Base-by-base conservation (phyloP, 1,139 yeast genomes). In the Nakaseomyces sp. region DNA sequence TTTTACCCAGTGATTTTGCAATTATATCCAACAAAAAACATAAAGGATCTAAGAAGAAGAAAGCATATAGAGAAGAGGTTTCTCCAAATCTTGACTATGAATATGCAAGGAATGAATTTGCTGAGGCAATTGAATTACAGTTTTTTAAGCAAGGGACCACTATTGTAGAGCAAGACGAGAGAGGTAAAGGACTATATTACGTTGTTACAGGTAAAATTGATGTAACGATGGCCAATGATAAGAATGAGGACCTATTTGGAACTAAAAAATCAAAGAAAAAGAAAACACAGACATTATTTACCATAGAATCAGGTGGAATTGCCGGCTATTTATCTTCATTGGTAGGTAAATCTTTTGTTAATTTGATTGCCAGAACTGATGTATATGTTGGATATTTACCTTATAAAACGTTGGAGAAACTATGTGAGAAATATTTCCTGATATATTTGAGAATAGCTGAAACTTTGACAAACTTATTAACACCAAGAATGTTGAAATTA, bases 291-390 rank as follows among this genome's bases (percentile, higher is more conserved):
- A 68, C 68, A 35, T 61, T 85, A 2, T 82, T 79, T 54, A 71
- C 78, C 0, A 81, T 87, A 1, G 67, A 72, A 26, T 70, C 82
- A 3, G 97, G 97, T 4, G 94, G 94, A 1, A 64, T 91, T 16
- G 93, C 93, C 0, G 97, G 98, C 0, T 89, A 86, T 57, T 64
- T 89, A 43, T 86, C 95, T 2, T 75, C 94, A 0, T 67, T 88
- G 15, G 74, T 88, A 12, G 94, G 96, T 0, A 76, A 81, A 48
- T 85, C 96, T 0, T 77, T 87, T 55, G 89, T 81, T 2, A 76
- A 79, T 20, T 74, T 89, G 4, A 73, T 67, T 41, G 82, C 93
- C 1, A 66, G 68, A 20, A 65, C 74, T 0, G 78, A 77, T 39
- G 71, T 76, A 0, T 76, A 82, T 54, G 81, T 84, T 10, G 97